These are phyloP conservation scores for Hyaloscypha bicolor DNA, from an alignment of 495 filamentous ascomycete genomes.

Conservation along the genomic window DNA sequence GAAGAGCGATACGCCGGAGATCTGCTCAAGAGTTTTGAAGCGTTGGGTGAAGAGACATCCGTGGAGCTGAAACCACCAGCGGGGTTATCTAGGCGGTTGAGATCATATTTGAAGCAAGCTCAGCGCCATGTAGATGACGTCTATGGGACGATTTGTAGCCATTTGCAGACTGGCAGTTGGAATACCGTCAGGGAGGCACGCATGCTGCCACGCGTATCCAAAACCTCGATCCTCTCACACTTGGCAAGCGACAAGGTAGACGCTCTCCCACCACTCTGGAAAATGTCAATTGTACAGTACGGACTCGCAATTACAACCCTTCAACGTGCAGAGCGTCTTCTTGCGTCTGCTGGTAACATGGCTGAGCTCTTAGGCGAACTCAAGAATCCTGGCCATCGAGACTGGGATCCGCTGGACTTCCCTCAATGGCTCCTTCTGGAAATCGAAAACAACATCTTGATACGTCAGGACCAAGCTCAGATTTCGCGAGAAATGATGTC, in stretches of 20 bases:
- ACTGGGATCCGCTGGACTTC: conserved; percentile 51
- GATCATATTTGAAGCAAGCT: too few species aligned
- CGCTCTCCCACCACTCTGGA: conserved; percentile 35
- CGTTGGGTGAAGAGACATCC: too few species aligned
- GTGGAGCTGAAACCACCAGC: too few species aligned
- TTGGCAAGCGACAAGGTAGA: conserved; percentile 34
- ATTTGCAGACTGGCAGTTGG: too few species aligned
- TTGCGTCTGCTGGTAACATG: conserved; percentile 26
- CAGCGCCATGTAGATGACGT: too few species aligned
- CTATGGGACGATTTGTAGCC: too few species aligned
- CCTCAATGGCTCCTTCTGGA: conserved; percentile 66
- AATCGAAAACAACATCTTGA: conserved; percentile 63
- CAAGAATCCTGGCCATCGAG: conserved; percentile 50
- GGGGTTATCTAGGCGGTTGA: too few species aligned
- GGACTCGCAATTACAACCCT: conserved; percentile 38
- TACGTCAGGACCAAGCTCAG: conserved; percentile 60
- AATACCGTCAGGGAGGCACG: too few species aligned
- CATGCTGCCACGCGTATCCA: conserved; percentile 24
- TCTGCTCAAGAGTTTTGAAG: too few species aligned
- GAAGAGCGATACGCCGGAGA: too few species aligned
- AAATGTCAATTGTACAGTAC: conserved; percentile 37
- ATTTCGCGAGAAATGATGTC: conserved; percentile 60
- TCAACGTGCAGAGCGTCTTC: conserved; percentile 43
- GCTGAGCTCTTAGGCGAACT: conserved; percentile 53
- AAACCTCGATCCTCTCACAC: conserved; percentile 39